phyloP scores from a whole-genome alignment of 129 eudicot species.

The Erigeron canadensis region DNA sequence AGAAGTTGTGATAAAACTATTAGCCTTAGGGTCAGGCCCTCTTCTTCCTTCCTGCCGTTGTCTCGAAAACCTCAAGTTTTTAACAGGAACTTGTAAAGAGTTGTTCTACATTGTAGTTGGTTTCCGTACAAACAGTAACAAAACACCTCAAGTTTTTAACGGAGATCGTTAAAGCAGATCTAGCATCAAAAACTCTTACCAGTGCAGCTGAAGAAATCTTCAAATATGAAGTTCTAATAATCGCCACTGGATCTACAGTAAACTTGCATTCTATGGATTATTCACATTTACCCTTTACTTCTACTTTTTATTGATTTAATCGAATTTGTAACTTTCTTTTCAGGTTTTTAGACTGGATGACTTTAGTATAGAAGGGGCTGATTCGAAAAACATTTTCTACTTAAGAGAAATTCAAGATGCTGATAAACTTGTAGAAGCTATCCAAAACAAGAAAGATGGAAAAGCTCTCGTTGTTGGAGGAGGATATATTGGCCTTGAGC shows the following conservation, averaged over 20 bases:
- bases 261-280: background rate
- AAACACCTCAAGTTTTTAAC: constrained; percentile 33
- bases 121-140: no score
- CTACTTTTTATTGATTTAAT: background rate
- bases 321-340: constrained; percentile 13
- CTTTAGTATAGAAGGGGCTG: constrained; percentile 79
- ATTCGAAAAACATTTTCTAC: constrained; percentile 69
- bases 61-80: background rate
- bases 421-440: constrained; percentile 67
- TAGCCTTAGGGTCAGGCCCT: background rate
- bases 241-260: constrained; percentile 49
- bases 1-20: constrained; percentile 5
- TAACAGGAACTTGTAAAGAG: constrained; percentile 4
- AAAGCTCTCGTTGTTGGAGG: constrained; percentile 83
- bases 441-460: constrained; percentile 63
- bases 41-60: no score
- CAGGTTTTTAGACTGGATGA: constrained; percentile 67
- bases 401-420: constrained; percentile 84
- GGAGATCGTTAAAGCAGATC: constrained; percentile 68
- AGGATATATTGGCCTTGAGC: constrained; percentile 88
- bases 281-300: background rate
- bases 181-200: constrained; percentile 56
- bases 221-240: constrained; percentile 37
- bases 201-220: constrained; percentile 66
- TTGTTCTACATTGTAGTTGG: background rate